Percentiles rank a stretch among this genome's conserved stretches.
Evolutionary conservation across 2,329 filamentous ascomycete species (phyloP).

Genomic region (Plectosphaerella cucumerina): DNA sequence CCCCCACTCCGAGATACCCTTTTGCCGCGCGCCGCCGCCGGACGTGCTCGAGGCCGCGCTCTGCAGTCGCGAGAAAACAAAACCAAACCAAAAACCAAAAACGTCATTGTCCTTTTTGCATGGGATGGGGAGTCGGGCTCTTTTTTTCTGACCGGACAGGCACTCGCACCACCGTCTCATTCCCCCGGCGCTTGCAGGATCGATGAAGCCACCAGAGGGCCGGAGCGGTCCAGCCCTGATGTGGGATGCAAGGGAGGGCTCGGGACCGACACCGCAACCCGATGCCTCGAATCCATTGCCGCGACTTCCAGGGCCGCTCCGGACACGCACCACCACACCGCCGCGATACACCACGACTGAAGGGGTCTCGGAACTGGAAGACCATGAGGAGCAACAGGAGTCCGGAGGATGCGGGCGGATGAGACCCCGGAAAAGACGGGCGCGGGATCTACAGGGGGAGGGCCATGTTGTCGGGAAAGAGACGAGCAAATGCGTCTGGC

Average conservation of each 20-base stretch:
- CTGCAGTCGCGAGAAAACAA: conserved; percentile 7
- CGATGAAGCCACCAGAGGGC: too few relatives aligned
- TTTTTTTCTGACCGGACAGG: conserved; percentile 22
- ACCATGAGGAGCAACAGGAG: too few relatives aligned
- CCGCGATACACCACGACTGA: too few relatives aligned
- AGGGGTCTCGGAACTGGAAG: too few relatives aligned
- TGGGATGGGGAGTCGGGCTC: conserved; percentile 30
- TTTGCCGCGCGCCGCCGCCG: neutral
- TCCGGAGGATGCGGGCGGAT: too few relatives aligned
- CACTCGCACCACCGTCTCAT: conserved; percentile 8
- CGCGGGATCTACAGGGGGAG: neutral
- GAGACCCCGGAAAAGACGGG: neutral
- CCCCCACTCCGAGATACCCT: conserved; percentile 2
- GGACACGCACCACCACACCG: too few relatives aligned
- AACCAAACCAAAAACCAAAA: neutral
- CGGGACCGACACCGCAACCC: conserved; percentile 5
- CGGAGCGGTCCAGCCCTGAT: too few relatives aligned
- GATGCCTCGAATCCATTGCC: neutral
- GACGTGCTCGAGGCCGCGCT: conserved; percentile 1
- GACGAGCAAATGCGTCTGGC: neutral
- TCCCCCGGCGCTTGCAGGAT: too few relatives aligned
- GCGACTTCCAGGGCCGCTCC: neutral
- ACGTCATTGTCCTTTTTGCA: conserved; percentile 25
- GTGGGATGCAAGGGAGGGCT: neutral
- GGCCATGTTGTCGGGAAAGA: neutral